phyloP scores from a whole-genome alignment of 1,139 yeast genomes.

The Meyerozyma elateridarum region DNA sequence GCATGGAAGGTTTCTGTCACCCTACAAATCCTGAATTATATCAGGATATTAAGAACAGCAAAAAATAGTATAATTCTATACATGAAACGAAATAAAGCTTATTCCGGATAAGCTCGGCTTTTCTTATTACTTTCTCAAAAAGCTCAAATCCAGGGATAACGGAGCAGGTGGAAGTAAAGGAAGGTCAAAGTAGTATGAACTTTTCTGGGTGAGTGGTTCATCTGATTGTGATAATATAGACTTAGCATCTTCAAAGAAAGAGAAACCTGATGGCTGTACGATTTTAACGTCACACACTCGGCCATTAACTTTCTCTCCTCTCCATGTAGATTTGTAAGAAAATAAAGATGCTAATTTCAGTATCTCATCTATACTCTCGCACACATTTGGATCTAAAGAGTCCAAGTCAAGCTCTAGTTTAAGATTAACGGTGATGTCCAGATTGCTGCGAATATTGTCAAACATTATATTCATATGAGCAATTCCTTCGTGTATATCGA shows the following conservation, averaged over 20 bases:
- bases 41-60: too few species aligned
- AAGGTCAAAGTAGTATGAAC: background rate
- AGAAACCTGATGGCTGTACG: conserved; percentile 1
- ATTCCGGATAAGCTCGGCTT: background rate
- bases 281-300: background rate
- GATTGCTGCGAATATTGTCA: background rate
- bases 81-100: conserved; percentile 1
- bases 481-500: conserved; percentile 1
- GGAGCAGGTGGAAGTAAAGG: conserved; percentile 2
- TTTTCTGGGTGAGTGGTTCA: background rate
- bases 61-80: background rate
- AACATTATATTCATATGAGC: conserved; percentile 4
- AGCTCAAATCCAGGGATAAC: conserved; percentile 1
- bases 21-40: too few species aligned
- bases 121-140: conserved; percentile 1
- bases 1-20: too few species aligned
- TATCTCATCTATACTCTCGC: background rate
- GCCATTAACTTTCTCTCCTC: conserved; percentile 1
- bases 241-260: conserved; percentile 4
- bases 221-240: background rate
- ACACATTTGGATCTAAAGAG: conserved; percentile 3
- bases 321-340: conserved; percentile 1
- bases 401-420: conserved; percentile 1
- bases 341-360: conserved; percentile 1
- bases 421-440: background rate